A percentile compares a stretch with the other conserved stretches of the same genome.
phyloP scores from a whole-genome alignment of 208 protist species.

The Strigomonas culicis region DNA sequence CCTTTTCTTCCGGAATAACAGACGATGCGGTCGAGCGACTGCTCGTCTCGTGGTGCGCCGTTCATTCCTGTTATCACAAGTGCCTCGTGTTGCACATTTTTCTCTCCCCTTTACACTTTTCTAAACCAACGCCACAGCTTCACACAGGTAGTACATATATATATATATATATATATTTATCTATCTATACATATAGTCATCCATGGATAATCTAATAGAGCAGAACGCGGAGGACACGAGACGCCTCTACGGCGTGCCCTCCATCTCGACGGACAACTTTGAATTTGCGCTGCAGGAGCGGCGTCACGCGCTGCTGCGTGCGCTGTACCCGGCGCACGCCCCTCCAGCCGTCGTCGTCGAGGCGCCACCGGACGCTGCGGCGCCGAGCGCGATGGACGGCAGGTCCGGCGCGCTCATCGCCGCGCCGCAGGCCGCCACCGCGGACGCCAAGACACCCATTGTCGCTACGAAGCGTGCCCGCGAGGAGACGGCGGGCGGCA shows the following conservation, averaged over 20 bases:
- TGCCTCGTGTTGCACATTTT: slow-evolving; percentile 9
- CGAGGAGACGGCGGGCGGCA: not conserved
- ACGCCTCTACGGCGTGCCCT: not conserved
- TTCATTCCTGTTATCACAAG: not conserved
- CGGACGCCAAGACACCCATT: not conserved
- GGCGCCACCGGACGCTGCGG: not conserved
- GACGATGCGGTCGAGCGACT: too few species aligned
- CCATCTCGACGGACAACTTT: slow-evolving; percentile 5
- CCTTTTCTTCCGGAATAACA: too few species aligned
- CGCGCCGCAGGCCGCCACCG: not conserved
- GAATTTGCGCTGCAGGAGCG: slow-evolving; percentile 26
- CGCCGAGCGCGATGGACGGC: not conserved
- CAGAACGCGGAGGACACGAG: slow-evolving; percentile 3
- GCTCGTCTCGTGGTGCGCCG: too few species aligned
- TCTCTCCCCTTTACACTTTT: slow-evolving; percentile 12
- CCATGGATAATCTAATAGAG: not conserved
- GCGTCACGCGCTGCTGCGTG: slow-evolving; percentile 31
- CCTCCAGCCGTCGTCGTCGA: slow-evolving; percentile 13
- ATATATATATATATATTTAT: too few species aligned
- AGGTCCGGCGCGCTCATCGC: too few species aligned
- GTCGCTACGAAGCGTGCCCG: slow-evolving; percentile 28
- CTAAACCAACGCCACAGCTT: too few species aligned
- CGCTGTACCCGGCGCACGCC: slow-evolving; percentile 34
- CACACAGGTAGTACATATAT: too few species aligned
- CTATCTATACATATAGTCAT: too few species aligned